These are phyloP conservation scores for Phytophthora rubi DNA, from an alignment of 352 stramenopile species.

Conservation along the genomic window DNA sequence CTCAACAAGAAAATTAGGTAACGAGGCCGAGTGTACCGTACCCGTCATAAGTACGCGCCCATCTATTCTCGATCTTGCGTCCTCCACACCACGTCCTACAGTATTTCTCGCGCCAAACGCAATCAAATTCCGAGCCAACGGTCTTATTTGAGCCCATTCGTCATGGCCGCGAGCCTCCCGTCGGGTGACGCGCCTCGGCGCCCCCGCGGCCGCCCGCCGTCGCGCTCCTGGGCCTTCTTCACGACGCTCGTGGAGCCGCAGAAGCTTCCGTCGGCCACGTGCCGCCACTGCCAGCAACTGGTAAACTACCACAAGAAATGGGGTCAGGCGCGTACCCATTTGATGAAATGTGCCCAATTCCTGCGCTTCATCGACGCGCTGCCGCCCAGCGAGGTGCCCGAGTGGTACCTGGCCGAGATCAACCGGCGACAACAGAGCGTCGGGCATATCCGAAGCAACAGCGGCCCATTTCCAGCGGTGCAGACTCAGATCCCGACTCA, in stretches of 20 bases:
- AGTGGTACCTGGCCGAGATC: slow-evolving; percentile 59
- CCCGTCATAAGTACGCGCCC: background rate
- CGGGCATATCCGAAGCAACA: background rate
- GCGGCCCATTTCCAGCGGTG: slow-evolving; percentile 11
- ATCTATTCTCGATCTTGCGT: background rate
- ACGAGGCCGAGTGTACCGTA: background rate
- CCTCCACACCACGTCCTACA: too few species aligned
- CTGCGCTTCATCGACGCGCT: slow-evolving; percentile 45
- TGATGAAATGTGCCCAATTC: slow-evolving; percentile 63
- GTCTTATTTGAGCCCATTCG: background rate
- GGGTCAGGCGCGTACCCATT: slow-evolving; percentile 59
- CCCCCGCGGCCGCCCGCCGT: slow-evolving; percentile 49
- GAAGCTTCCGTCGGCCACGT: slow-evolving; percentile 47
- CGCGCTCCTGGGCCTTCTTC: slow-evolving; percentile 64
- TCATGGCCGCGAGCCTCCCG: background rate
- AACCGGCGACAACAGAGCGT: slow-evolving; percentile 37
- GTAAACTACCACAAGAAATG: slow-evolving; percentile 71
- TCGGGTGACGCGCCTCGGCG: slow-evolving; percentile 16
- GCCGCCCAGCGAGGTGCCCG: slow-evolving; percentile 37
- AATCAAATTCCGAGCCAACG: background rate
- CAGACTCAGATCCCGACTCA: slow-evolving; percentile 21
- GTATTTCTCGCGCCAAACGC: background rate
- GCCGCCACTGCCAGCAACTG: slow-evolving; percentile 54
- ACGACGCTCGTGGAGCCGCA: slow-evolving; percentile 53
- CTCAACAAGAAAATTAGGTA: too few species aligned